Evolutionary conservation across 2,329 filamentous ascomycete genomes (phyloP), one percentile per base, ranked within the genome.

Genomic region (Trichoderma sp.): DNA sequence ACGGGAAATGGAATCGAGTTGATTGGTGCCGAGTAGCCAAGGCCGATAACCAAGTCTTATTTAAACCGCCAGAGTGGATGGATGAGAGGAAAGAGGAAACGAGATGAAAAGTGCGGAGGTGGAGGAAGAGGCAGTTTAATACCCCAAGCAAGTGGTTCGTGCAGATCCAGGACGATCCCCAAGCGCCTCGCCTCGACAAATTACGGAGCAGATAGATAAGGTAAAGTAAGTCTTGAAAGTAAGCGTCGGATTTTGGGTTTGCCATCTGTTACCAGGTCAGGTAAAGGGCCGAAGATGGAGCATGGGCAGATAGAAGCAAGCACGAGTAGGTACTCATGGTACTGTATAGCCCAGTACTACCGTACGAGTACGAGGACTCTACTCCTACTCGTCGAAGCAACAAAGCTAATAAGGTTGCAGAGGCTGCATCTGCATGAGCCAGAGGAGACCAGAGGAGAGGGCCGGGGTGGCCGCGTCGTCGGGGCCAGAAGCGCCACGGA

Each of bases 61-160:
- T 14, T 38, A 41, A 33, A 16, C 29, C 60, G 60, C 2, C 31
- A 31, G 11, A 18, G 21, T 38, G n/a, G 8, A 31, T 59, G 33
- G 33, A 71, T 9, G 38, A 16, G 64, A 62, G 14, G 71, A 33
- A 56, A 27, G 71, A 74, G 63, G 33, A 74, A 41, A 60, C 45
- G 63, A 66, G 71, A 67, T 41, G 63, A 67, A 59, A 31, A 74
- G 50, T 72, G 74, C 41, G 67, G 67, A 60, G 68, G 33, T 38
- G 71, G 53, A 66, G 33, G 45, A 64, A 69, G 63, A 63, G 56
- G 50, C 88, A 35, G 64, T n/a, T 77, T 75, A 71, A 68, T 75
- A 76, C 68, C 63, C 62, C 59, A 62, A 41, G 18, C n/a, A 65
- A 24, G 29, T 65, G 71, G 71, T 65, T 64, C 27, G 71, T 73